Percentiles rank a stretch among this genome's conserved stretches.
Conservation (phyloP, 2,329 filamentous ascomycete genomes). For the Curvularia lunata region DNA sequence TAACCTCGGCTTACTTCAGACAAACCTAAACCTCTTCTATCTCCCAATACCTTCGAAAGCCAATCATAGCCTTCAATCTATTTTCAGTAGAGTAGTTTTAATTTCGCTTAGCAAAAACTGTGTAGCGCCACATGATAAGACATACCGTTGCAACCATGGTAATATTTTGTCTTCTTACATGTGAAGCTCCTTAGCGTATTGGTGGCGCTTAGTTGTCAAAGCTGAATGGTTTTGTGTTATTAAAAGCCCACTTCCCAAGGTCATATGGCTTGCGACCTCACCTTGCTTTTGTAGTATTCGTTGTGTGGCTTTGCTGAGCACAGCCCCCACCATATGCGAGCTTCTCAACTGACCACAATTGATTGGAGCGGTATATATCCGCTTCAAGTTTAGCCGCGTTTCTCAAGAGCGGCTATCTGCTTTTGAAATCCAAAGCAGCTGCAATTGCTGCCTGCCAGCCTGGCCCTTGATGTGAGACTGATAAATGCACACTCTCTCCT, state of each 20-base stretch:
- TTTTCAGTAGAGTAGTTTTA: too few species aligned
- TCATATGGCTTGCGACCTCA: background rate
- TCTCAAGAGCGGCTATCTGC: background rate
- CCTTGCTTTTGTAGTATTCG: background rate
- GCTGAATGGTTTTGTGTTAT: background rate
- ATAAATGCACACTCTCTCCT: background rate
- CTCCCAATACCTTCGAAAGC: too few species aligned
- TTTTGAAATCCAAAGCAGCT: background rate
- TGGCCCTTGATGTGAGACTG: background rate
- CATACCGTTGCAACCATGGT: too few species aligned
- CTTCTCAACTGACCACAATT: background rate
- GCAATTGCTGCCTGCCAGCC: background rate
- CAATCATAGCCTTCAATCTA: too few species aligned
- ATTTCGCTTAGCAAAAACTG: too few species aligned
- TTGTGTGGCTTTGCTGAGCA: background rate
- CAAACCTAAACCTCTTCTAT: too few species aligned
- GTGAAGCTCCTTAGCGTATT: too few species aligned
- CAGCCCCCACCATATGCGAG: conserved; percentile 1
- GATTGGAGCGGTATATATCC: background rate
- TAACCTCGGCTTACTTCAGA: too few species aligned
- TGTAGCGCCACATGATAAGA: too few species aligned
- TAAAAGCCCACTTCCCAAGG: background rate
- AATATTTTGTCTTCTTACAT: too few species aligned
- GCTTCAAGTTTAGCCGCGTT: background rate
- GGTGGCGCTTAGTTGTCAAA: background rate